Percentiles rank a stretch among this genome's conserved stretches.
Evolutionary conservation across 2,329 filamentous ascomycete species (phyloP).

Genomic region (Alternaria postmessia): DNA sequence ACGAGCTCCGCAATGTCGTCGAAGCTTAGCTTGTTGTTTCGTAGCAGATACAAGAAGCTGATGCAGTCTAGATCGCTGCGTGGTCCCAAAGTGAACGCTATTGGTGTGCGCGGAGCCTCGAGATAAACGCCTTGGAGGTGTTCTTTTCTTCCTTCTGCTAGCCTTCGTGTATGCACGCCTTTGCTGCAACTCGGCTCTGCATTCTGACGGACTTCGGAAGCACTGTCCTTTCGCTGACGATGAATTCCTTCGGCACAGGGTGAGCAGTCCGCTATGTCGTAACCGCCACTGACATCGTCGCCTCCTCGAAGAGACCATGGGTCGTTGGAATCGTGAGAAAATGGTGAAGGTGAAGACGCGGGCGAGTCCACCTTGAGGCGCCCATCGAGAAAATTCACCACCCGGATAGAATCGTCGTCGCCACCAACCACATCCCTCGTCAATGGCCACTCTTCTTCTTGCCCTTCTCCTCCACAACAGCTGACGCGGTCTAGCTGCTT

Average conservation of each 20-base stretch:
- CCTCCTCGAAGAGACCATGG: neutral
- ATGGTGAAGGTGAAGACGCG: neutral
- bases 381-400: constrained; percentile 4
- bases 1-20: constrained; percentile 9
- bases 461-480: neutral
- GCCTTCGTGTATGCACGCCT: neutral
- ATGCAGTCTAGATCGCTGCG: constrained; percentile 6
- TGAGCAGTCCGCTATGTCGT: neutral
- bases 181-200: neutral
- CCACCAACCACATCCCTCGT: neutral
- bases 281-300: neutral
- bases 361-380: constrained; percentile 1
- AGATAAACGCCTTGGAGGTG: neutral
- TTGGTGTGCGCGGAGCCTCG: neutral
- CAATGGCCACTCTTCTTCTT: neutral
- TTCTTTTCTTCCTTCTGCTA: neutral
- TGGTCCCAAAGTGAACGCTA: neutral
- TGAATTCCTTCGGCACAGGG: neutral
- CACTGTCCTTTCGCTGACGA: constrained; percentile 7
- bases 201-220: neutral
- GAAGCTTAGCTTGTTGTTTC: constrained; percentile 6
- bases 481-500: constrained; percentile 1
- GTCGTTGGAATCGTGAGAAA: neutral
- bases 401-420: constrained; percentile 3
- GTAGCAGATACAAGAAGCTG: constrained; percentile 4